Evolutionary conservation across 768 basidiomycete genomes (phyloP), one percentile per base, ranked within the genome.

Genomic region (Sarcodon sp.): DNA sequence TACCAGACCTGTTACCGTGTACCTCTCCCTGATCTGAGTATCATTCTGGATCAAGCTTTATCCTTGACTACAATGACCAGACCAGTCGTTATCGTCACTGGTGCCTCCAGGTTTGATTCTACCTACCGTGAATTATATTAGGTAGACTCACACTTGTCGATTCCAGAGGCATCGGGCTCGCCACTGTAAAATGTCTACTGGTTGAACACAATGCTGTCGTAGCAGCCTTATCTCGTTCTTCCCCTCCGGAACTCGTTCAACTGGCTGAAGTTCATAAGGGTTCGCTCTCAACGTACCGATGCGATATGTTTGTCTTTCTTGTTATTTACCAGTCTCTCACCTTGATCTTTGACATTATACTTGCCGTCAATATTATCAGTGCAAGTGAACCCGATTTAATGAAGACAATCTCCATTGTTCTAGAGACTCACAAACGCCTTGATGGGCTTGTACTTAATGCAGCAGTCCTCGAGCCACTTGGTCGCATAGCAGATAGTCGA

Each of bases 371-470:
- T 33, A 45, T 46, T 31, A 37, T 15, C 63, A 90, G 88, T 48
- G 66, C 84, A 39, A 70, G 85, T 51, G 73, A 79, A 54, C 50
- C 64, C 13, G 73, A 70, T 6, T 63, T 83, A 53, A 62, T 64
- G n/a, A 54, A 63, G n/a, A 83, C 79, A 12, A 76, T 93, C 50
- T 50, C 61, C 31, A 64, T 63, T 18, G 80, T 75, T 10, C 58
- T 68, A 38, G 66, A 71, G 50, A 75, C 59, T 43, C 87, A 76
- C 60, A 70, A 78, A 18, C 67, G 69, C 41, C 68, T 93, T 49
- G 89, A 93, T 60, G 83, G 75, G 21, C 66, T 96, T 50, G 64
- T 94, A 50, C 70, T 97, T 46, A 96, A 91, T 55, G 92, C 91
- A n/a, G 92, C 76, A 4, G 76, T 72, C 0, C 63, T 92, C 18